These are phyloP conservation scores for Wilcoxina mikolae DNA, from an alignment of 495 filamentous ascomycete species.

Conservation along the genomic window DNA sequence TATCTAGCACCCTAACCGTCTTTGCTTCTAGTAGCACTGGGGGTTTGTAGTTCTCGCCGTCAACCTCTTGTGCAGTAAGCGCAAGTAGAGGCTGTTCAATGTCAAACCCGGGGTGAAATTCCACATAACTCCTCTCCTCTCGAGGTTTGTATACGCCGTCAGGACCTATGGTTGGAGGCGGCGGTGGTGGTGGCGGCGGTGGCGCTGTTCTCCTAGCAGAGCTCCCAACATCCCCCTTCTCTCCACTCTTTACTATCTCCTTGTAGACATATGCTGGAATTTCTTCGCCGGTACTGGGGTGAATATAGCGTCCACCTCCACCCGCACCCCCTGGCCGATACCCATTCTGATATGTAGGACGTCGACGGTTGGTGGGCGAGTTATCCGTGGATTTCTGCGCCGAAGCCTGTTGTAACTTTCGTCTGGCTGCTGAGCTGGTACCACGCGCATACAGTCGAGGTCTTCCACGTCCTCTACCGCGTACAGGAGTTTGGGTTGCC, in stretches of 20 bases:
- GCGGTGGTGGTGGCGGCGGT: slow-evolving; percentile 32
- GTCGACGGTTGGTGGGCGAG: slow-evolving; percentile 31
- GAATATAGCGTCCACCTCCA: slow-evolving; percentile 63
- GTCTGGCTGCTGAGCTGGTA: slow-evolving; percentile 15
- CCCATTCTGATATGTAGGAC: slow-evolving; percentile 31
- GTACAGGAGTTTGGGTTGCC: slow-evolving; percentile 4
- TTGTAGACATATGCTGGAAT: slow-evolving; percentile 34
- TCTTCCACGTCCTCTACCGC: slow-evolving; percentile 22
- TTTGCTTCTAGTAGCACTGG: slow-evolving; percentile 2
- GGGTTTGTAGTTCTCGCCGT: slow-evolving; percentile 35
- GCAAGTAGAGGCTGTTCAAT: slow-evolving; percentile 63
- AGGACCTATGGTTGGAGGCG: slow-evolving; percentile 37
- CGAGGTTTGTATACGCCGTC: slow-evolving; percentile 92
- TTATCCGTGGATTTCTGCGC: slow-evolving; percentile 19
- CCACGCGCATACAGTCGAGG: slow-evolving; percentile 22
- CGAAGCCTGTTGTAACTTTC: slow-evolving; percentile 11
- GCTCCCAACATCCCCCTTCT: background rate
- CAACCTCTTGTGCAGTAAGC: slow-evolving; percentile 71
- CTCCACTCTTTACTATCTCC: slow-evolving; percentile 18
- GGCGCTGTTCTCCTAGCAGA: background rate
- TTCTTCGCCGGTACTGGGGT: slow-evolving; percentile 32
- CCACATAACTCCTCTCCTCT: slow-evolving; percentile 91
- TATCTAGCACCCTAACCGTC: slow-evolving; percentile 16
- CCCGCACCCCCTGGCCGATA: slow-evolving; percentile 69
- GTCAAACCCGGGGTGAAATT: slow-evolving; percentile 90